A percentile compares a stretch with the other conserved stretches of the same genome.
Evolutionary conservation across 345 rosid species (phyloP).

Genomic region (Combretum micranthum): DNA sequence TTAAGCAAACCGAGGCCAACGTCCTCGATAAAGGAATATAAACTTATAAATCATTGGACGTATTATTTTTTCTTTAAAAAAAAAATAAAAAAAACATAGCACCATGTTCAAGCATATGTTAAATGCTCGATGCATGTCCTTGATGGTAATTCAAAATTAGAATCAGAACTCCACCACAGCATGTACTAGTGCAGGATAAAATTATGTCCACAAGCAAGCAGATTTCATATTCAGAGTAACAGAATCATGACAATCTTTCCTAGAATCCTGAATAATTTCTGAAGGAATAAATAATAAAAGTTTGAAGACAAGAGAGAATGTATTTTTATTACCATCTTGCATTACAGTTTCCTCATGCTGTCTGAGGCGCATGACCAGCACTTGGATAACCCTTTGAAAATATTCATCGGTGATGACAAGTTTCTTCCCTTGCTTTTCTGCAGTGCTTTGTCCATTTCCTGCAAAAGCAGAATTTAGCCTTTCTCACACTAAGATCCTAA

Average conservation of each 20-base stretch:
- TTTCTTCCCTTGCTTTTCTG: constrained; percentile 32
- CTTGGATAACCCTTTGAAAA: constrained; percentile 77
- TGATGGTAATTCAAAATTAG: too few relatives aligned
- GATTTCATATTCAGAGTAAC: too few relatives aligned
- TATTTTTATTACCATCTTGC: constrained; percentile 48
- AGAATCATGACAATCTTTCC: background rate
- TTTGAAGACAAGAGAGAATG: background rate
- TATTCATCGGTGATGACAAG: constrained; percentile 76
- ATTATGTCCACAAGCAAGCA: too few relatives aligned
- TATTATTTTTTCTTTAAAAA: too few relatives aligned
- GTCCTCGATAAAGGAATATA: too few relatives aligned
- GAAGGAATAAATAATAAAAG: background rate
- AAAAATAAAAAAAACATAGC: too few relatives aligned
- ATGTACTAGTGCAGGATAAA: too few relatives aligned
- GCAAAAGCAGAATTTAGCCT: constrained; percentile 10
- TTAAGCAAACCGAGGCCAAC: too few relatives aligned
- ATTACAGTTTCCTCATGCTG: constrained; percentile 75
- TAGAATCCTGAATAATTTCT: background rate
- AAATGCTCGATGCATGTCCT: too few relatives aligned
- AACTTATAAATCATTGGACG: too few relatives aligned
- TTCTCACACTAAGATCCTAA: background rate
- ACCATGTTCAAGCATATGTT: too few relatives aligned
- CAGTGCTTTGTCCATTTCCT: constrained; percentile 37
- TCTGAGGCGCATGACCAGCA: constrained; percentile 75
- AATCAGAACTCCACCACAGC: too few relatives aligned